Evolutionary conservation across 106 monocot species (phyloP).

Genomic region (Agapanthus africanus): DNA sequence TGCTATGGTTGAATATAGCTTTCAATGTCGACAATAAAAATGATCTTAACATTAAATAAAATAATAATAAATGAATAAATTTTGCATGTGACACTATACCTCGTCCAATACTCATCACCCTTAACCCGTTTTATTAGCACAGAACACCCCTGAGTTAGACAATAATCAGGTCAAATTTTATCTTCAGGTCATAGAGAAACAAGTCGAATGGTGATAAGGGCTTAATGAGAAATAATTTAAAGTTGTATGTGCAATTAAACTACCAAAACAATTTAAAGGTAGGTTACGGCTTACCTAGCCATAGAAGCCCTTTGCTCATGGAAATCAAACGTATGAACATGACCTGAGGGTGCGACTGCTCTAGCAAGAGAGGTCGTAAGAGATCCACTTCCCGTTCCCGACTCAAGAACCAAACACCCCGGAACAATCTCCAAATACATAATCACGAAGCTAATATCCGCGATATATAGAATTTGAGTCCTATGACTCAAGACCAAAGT

Average conservation of each 20-base stretch:
- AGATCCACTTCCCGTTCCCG: constrained; percentile 93
- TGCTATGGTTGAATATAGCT: not conserved
- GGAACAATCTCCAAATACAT: constrained; percentile 88
- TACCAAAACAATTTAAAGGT: not conserved
- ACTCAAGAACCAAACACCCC: constrained; percentile 86
- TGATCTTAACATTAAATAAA: not conserved
- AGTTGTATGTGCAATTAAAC: no score
- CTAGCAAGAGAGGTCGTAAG: constrained; percentile 90
- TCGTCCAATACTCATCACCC: no score
- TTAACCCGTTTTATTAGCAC: no score
- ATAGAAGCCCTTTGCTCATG: constrained; percentile 82
- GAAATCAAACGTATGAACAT: constrained; percentile 87
- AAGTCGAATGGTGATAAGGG: no score
- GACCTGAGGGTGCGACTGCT: constrained; percentile 81
- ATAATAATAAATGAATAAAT: no score
- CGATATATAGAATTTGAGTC: constrained; percentile 88
- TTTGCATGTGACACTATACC: no score
- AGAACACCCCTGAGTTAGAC: no score
- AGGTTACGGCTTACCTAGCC: constrained; percentile 50
- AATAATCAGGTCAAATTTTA: no score
- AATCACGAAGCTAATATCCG: constrained; percentile 88
- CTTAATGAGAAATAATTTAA: no score
- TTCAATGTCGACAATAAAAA: not conserved
- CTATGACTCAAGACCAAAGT: constrained; percentile 85
- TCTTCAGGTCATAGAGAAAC: no score